Base-by-base conservation (phyloP, 768 basidiomycete genomes). In the Kwoniella sp. region DNA sequence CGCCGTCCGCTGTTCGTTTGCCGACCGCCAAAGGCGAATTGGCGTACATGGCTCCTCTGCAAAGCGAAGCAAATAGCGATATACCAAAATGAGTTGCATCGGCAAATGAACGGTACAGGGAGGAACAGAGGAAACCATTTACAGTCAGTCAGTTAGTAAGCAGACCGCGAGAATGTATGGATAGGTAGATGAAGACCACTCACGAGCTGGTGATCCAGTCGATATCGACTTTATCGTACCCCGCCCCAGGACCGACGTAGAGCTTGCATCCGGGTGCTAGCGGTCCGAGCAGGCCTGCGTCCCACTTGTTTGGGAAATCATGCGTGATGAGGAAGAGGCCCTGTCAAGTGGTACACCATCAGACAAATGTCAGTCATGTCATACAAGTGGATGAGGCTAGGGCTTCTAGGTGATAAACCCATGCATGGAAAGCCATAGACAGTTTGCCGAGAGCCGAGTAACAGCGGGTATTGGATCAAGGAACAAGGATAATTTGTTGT, bases 201-300 rank as follows among this genome's bases (percentile, higher is more conserved):
- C 23, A 74, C 73, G 73, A 63, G n/a, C 58, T 55, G 25, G 77
- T 78, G 8, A 82, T 63, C 55, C 67, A 81, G 2, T 79, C 71
- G 28, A 81, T 68, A 62, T 82, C 81, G 37, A 82, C 77, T 55
- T 72, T 69, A 54, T 81, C 79, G 60, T 77, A 81, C 23, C 80
- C 80, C 2, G 78, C 78, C 23, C 78, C 79, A 51, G 72, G 67
- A 1, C 64, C 62, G 1, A 58, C 50, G 30, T 66, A 66, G 17
- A 64, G 38, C 56, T 69, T 73, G 54, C 68, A 69, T 20, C 34
- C 55, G 1, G 71, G 71, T 31, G 64, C 65, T 11, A 73, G 57
- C 7, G 68, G 66, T 13, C 59, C 59, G 22, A 73, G 45, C 4
- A 67, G 31, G 1, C 58, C 65, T 58, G n/a, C 31, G 47, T 69